Percentiles rank a stretch among this genome's conserved stretches.
These are phyloP conservation scores for Apiospora rasikravindrae DNA, from an alignment of 2,329 filamentous ascomycete genomes.

Conservation along the genomic window DNA sequence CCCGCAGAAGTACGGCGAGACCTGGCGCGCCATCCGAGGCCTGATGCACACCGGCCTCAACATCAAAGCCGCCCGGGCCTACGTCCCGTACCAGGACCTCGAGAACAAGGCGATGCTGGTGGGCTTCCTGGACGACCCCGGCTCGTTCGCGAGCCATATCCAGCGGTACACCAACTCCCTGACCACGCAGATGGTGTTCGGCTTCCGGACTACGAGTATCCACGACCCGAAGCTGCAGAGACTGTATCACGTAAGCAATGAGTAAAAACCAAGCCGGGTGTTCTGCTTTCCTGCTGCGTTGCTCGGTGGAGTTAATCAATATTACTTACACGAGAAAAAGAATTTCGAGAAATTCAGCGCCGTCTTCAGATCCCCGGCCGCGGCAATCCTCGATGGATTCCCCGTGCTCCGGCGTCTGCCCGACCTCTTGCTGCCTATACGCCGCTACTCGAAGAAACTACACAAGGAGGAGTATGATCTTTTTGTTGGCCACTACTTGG, in stretches of 20 bases:
- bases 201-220: slow-evolving; percentile 43
- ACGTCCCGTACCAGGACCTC: slow-evolving; percentile 60
- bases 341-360: slow-evolving; percentile 30
- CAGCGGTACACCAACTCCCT: slow-evolving; percentile 54
- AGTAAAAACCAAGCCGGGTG: slow-evolving; percentile 21
- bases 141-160: slow-evolving; percentile 49
- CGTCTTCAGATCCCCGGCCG: slow-evolving; percentile 31
- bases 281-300: background rate
- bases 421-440: slow-evolving; percentile 45
- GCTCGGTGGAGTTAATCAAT: background rate
- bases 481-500: slow-evolving; percentile 46
- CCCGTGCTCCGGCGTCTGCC: slow-evolving; percentile 51
- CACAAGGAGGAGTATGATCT: slow-evolving; percentile 49
- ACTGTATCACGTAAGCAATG: slow-evolving; percentile 45
- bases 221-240: slow-evolving; percentile 48
- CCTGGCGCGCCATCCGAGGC: slow-evolving; percentile 42
- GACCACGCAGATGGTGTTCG: slow-evolving; percentile 56
- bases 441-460: slow-evolving; percentile 45
- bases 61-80: slow-evolving; percentile 49
- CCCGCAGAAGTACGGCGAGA: slow-evolving; percentile 34
- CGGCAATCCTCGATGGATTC: slow-evolving; percentile 52
- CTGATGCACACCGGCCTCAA: slow-evolving; percentile 54
- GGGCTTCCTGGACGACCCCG: slow-evolving; percentile 51
- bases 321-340: background rate
- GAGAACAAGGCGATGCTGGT: slow-evolving; percentile 60